Conservation (phyloP, 1,284 basidiomycete genomes). For the Takashimella tepidaria region DNA sequence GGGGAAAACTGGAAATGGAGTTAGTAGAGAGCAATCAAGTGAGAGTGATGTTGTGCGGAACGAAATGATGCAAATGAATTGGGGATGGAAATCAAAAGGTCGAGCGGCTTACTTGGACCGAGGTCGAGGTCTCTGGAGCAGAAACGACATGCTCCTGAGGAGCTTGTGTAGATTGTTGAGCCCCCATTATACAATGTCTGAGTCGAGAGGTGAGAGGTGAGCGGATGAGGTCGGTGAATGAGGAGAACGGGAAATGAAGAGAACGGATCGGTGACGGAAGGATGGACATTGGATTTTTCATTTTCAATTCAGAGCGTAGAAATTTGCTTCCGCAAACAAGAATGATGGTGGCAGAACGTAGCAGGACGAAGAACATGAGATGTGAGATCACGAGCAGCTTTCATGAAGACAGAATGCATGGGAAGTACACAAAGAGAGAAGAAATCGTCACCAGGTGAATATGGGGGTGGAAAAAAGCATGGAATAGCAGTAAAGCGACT, state of each 20-base stretch:
- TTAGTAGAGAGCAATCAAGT: not conserved
- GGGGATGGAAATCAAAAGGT: not conserved
- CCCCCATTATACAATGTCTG: conserved; percentile 31
- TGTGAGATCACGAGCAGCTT: too few species aligned
- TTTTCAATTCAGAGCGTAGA: not conserved
- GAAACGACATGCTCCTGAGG: conserved; percentile 39
- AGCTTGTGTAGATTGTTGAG: conserved; percentile 34
- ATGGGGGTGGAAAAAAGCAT: too few species aligned
- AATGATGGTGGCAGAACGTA: too few species aligned
- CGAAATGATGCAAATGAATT: not conserved
- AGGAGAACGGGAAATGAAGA: not conserved
- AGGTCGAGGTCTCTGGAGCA: conserved; percentile 36
- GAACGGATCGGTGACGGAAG: not conserved
- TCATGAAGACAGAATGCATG: too few species aligned
- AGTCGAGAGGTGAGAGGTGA: not conserved
- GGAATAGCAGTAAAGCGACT: too few species aligned
- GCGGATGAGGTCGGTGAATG: not conserved
- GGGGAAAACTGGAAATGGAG: conserved; percentile 38
- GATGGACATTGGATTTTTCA: too few species aligned
- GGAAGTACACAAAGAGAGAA: too few species aligned
- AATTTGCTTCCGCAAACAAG: too few species aligned
- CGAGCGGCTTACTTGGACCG: conserved; percentile 36
- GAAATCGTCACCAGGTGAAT: too few species aligned
- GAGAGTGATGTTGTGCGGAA: not conserved
- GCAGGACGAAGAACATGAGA: too few species aligned